Conservation (phyloP, 1,139 yeast genomes). For the Lodderomyces theae region DNA sequence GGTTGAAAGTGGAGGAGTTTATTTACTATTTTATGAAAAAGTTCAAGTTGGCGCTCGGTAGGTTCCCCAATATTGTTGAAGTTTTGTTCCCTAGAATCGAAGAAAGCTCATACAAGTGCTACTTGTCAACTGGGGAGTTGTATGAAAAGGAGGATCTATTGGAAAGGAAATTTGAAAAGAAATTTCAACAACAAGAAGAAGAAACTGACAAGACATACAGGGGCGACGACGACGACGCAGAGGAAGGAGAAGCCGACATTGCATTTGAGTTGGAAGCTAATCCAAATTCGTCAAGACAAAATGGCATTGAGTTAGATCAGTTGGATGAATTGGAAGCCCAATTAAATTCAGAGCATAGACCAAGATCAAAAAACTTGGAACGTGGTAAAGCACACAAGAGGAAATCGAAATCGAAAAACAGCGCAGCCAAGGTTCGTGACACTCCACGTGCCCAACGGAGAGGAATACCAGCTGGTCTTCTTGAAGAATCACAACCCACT, state of each 20-base stretch:
- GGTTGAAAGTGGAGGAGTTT: conserved; percentile 65
- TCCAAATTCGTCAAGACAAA: conserved; percentile 15
- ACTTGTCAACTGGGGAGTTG: conserved; percentile 53
- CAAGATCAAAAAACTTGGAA: conserved; percentile 8
- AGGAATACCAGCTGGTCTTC: conserved; percentile 15
- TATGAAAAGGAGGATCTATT: conserved; percentile 15
- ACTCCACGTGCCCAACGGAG: conserved; percentile 1
- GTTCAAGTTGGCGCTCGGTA: conserved; percentile 47
- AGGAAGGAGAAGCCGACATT: conserved; percentile 26
- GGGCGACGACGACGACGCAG: conserved; percentile 17
- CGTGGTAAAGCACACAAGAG: conserved; percentile 24
- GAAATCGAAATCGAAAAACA: conserved; percentile 11
- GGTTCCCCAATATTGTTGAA: conserved; percentile 65
- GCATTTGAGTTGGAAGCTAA: conserved; percentile 35
- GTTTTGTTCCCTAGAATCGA: conserved; percentile 64
- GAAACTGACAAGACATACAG: conserved; percentile 19
- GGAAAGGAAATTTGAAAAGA: neutral
- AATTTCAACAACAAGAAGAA: conserved; percentile 18
- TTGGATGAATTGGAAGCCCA: conserved; percentile 33
- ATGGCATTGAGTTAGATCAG: conserved; percentile 28
- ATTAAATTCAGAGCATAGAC: conserved; percentile 11
- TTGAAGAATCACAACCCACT: conserved; percentile 17
- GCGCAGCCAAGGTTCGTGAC: conserved; percentile 1
- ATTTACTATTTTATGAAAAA: conserved; percentile 65
- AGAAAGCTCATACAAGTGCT: conserved; percentile 36